These are phyloP conservation scores for Parastagonospora avenae DNA, from an alignment of 2,329 filamentous ascomycete species.

Conservation along the genomic window DNA sequence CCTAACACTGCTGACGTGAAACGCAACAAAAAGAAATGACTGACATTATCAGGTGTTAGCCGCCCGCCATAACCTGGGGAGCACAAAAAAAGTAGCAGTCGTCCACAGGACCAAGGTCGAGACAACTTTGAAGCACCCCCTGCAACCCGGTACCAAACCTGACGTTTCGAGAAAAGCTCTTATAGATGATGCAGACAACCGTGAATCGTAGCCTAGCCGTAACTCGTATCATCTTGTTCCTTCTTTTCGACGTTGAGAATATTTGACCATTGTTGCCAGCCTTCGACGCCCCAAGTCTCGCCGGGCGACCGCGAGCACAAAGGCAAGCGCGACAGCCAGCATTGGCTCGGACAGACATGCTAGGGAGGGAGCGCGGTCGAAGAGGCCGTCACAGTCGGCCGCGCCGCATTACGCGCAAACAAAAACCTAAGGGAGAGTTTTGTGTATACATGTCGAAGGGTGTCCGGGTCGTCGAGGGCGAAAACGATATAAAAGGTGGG, in stretches of 20 bases:
- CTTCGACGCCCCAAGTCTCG: conserved; percentile 26
- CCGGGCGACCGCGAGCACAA: conserved; percentile 29
- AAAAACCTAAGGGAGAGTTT: conserved; percentile 24
- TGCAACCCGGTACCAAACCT: conserved; percentile 20
- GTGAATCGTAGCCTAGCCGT: conserved; percentile 29
- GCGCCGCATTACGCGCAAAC: conserved; percentile 25
- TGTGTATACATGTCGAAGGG: conserved; percentile 36
- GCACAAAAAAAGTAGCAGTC: conserved; percentile 8
- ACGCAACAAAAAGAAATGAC: conserved; percentile 34
- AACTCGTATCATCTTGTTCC: conserved; percentile 25
- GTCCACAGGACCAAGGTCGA: conserved; percentile 20
- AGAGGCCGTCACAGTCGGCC: conserved; percentile 14
- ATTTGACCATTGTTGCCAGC: conserved; percentile 10
- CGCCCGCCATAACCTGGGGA: conserved; percentile 7
- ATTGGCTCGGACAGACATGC: conserved; percentile 7
- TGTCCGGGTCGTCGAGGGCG: conserved; percentile 37
- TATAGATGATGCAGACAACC: conserved; percentile 24
- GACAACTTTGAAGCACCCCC: conserved; percentile 3
- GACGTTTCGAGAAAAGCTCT: conserved; percentile 20
- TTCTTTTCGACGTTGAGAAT: conserved; percentile 11
- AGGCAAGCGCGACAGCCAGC: conserved; percentile 17
- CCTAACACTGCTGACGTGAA: conserved; percentile 24
- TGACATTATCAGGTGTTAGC: conserved; percentile 28
- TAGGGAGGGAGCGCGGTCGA: conserved; percentile 12
- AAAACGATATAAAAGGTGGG: conserved; percentile 41